Evolutionary conservation across 2,329 filamentous ascomycete genomes (phyloP).

Genomic region (Volutella citrinella): DNA sequence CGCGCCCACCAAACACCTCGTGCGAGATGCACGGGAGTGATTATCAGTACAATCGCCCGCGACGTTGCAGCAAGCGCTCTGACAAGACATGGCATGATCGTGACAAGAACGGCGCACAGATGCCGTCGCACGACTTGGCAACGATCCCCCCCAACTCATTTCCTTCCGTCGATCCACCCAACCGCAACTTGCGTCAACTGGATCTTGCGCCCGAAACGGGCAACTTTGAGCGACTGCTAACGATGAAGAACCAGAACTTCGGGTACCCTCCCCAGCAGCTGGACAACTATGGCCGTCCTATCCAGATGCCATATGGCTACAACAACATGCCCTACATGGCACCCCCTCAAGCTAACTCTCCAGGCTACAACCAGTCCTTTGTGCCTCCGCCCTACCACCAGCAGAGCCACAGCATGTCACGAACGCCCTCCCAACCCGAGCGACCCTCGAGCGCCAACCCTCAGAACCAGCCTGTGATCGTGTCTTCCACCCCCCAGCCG

Average conservation of each 20-base stretch:
- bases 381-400: constrained; percentile 39
- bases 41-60: constrained; percentile 34
- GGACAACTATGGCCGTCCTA: constrained; percentile 37
- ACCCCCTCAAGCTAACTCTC: constrained; percentile 43
- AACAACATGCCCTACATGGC: constrained; percentile 49
- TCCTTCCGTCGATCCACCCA: constrained; percentile 8
- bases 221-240: constrained; percentile 73
- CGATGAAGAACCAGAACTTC: constrained; percentile 64
- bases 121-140: constrained; percentile 16
- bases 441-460: constrained; percentile 65
- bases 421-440: constrained; percentile 76
- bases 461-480: constrained; percentile 53
- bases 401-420: constrained; percentile 72
- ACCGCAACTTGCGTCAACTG: constrained; percentile 31
- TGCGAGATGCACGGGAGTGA: constrained; percentile 34
- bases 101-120: constrained; percentile 18
- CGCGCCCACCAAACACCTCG: constrained; percentile 36
- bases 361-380: constrained; percentile 49
- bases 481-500: constrained; percentile 62
- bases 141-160: constrained; percentile 11
- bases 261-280: constrained; percentile 46
- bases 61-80: constrained; percentile 45
- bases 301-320: constrained; percentile 42
- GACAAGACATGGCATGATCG: constrained; percentile 33
- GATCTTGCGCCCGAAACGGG: constrained; percentile 68